Percentiles rank a stretch among this genome's conserved stretches.
Evolutionary conservation across 2,329 filamentous ascomycete species (phyloP).

Genomic region (Phialophora macrospora): DNA sequence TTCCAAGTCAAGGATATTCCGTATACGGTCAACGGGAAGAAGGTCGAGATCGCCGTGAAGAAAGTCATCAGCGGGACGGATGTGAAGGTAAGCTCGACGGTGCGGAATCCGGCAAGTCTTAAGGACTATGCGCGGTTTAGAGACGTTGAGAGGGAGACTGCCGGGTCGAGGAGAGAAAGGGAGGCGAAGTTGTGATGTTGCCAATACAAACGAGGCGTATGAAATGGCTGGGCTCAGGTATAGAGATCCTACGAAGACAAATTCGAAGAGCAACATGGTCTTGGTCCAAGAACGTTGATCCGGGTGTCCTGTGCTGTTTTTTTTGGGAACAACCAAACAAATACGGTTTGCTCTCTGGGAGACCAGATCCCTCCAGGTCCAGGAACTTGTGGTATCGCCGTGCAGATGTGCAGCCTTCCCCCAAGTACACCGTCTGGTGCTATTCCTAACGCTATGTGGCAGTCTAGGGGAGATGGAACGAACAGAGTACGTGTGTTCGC

Average conservation of each 20-base stretch:
- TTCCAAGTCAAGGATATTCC: constrained; percentile 49
- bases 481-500: not conserved
- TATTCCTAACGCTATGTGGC: not conserved
- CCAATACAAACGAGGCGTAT: not conserved
- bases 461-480: not conserved
- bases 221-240: not conserved
- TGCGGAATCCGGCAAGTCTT: constrained; percentile 48
- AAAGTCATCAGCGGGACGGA: constrained; percentile 47
- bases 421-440: too few species aligned
- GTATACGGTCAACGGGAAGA: constrained; percentile 56
- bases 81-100: constrained; percentile 47
- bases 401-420: too few species aligned
- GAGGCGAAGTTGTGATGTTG: constrained; percentile 19
- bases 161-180: not conserved
- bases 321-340: not conserved
- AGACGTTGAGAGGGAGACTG: constrained; percentile 30
- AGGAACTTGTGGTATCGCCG: too few species aligned
- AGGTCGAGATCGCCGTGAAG: constrained; percentile 54
- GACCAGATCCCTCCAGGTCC: too few species aligned
- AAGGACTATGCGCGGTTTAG: constrained; percentile 44
- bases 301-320: not conserved
- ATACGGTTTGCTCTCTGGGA: not conserved
- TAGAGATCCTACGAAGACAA: not conserved
- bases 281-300: not conserved
- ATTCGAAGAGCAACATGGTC: not conserved